Evolutionary conservation across 768 basidiomycete genomes (phyloP).

Genomic region (Leucocoprinus leucothites): DNA sequence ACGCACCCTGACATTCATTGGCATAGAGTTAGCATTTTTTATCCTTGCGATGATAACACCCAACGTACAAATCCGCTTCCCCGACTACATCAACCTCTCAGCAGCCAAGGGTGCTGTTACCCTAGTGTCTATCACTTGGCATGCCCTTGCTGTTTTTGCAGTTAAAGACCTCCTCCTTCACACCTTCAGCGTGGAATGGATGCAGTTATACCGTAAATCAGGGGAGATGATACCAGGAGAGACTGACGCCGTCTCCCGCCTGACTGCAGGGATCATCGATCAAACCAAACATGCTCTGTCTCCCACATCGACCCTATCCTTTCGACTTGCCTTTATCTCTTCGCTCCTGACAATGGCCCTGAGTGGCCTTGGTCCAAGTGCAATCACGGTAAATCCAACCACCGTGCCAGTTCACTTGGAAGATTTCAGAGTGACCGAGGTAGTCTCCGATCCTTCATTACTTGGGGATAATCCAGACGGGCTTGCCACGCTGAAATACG

Average conservation of each 20-base stretch:
- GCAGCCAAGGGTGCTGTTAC: background rate
- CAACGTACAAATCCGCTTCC: background rate
- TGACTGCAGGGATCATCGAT: background rate
- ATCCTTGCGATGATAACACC: background rate
- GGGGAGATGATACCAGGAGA: background rate
- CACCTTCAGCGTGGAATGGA: background rate
- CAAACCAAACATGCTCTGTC: background rate
- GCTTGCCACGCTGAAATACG: too few species aligned
- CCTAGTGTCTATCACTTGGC: background rate
- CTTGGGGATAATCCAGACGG: too few species aligned
- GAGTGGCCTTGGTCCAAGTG: background rate
- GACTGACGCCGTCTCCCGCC: background rate
- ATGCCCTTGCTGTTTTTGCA: background rate
- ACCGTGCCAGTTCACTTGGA: too few species aligned
- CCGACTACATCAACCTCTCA: too few species aligned
- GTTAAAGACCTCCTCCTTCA: background rate
- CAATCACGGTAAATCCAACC: background rate
- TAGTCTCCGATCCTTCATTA: too few species aligned
- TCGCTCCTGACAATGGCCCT: background rate
- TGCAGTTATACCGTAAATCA: background rate
- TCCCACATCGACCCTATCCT: background rate
- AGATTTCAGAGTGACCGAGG: too few species aligned
- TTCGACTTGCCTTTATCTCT: background rate
- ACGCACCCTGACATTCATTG: slow-evolving; percentile 11
- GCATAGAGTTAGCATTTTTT: slow-evolving; percentile 5